phyloP scores from a whole-genome alignment of 169 alveolate genomes.

The Ichthyophthirius multifiliis region DNA sequence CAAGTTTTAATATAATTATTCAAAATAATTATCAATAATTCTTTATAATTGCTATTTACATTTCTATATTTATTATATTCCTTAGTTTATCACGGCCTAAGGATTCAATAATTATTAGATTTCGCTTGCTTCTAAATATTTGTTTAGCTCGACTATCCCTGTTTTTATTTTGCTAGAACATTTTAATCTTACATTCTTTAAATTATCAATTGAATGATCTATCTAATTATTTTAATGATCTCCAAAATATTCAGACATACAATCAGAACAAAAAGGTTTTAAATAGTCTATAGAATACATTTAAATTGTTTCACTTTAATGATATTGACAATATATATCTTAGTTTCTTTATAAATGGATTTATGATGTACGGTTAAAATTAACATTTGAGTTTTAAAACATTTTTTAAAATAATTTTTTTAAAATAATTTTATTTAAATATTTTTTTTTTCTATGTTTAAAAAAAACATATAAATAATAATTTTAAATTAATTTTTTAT shows the following conservation, averaged over 20 bases:
- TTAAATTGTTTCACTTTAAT: too few relatives aligned
- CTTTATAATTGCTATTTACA: background rate
- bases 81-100: background rate
- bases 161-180: constrained; percentile 12
- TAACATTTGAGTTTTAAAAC: too few relatives aligned
- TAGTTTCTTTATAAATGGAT: too few relatives aligned
- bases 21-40: background rate
- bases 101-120: background rate
- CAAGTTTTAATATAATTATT: background rate
- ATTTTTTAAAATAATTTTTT: too few relatives aligned
- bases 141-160: background rate
- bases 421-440: too few relatives aligned
- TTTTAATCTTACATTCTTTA: background rate
- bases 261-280: constrained; percentile 11
- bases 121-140: background rate
- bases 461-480: too few relatives aligned
- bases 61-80: background rate
- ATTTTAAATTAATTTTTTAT: too few relatives aligned
- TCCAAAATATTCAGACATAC: background rate
- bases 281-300: too few relatives aligned
- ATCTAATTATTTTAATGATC: background rate
- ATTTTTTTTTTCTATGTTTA: too few relatives aligned
- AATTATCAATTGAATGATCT: background rate
- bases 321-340: too few relatives aligned
- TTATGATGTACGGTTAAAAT: too few relatives aligned